Conservation (phyloP, 2,329 filamentous ascomycete species). For the Alternaria rosae region DNA sequence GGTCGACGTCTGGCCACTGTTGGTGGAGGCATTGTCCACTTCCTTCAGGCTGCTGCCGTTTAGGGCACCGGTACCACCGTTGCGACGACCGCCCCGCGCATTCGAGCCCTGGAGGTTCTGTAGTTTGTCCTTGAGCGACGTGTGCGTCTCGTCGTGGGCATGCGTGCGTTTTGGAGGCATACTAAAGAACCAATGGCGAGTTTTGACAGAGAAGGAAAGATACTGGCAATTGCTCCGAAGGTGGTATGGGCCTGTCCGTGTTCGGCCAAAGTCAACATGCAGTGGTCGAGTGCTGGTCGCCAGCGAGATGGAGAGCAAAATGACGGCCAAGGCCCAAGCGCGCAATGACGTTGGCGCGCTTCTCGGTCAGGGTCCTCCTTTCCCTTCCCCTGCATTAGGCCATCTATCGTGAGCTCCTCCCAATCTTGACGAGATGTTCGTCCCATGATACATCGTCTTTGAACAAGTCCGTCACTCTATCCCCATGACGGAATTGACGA, state of each 20-base stretch:
- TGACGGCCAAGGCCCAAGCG: slow-evolving; percentile 17
- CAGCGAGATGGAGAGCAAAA: slow-evolving; percentile 20
- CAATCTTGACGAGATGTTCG: not conserved
- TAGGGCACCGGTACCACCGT: slow-evolving; percentile 30
- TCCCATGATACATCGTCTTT: no score
- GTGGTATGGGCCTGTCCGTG: not conserved
- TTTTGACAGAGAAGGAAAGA: not conserved
- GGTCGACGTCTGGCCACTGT: slow-evolving; percentile 44
- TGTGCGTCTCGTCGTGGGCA: slow-evolving; percentile 49
- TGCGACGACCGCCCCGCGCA: slow-evolving; percentile 48
- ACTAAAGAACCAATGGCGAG: slow-evolving; percentile 5
- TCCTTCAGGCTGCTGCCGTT: slow-evolving; percentile 50
- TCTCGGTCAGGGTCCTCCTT: slow-evolving; percentile 17
- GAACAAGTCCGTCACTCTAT: not conserved
- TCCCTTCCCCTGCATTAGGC: slow-evolving; percentile 14
- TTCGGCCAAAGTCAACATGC: slow-evolving; percentile 10
- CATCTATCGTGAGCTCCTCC: not conserved
- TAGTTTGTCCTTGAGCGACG: slow-evolving; percentile 53
- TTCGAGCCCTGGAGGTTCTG: slow-evolving; percentile 49
- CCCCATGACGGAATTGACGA: not conserved
- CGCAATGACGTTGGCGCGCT: slow-evolving; percentile 22
- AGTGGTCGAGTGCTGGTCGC: slow-evolving; percentile 9
- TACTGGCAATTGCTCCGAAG: slow-evolving; percentile 2
- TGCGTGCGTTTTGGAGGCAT: slow-evolving; percentile 50
- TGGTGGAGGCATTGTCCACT: slow-evolving; percentile 48